Evolutionary conservation across 768 basidiomycete genomes (phyloP).

Genomic region (Russula dissimulans): DNA sequence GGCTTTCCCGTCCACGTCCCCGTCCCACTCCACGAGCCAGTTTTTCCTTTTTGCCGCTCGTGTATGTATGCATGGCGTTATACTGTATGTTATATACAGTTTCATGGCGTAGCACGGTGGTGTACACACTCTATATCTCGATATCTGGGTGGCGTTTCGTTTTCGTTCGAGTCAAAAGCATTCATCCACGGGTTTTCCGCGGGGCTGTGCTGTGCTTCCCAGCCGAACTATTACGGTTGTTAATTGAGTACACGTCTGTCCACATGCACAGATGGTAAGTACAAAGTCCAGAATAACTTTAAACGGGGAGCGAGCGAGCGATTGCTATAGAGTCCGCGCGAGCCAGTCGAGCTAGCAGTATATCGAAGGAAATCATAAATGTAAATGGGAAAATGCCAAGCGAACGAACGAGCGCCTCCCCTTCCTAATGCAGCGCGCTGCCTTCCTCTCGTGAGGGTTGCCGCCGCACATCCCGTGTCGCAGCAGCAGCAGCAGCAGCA

Average conservation of each 20-base stretch:
- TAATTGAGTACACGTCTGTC: constrained; percentile 14
- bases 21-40: too few species aligned
- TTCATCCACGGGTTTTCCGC: constrained; percentile 1
- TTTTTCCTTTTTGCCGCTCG: too few species aligned
- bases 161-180: background rate
- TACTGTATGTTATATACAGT: too few species aligned
- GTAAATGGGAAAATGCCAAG: background rate
- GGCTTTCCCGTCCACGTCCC: too few species aligned
- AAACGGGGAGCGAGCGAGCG: background rate
- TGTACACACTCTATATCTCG: background rate
- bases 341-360: constrained; percentile 1
- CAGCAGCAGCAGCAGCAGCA: background rate
- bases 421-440: background rate
- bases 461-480: constrained; percentile 5
- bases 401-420: background rate
- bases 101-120: too few species aligned
- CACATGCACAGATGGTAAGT: constrained; percentile 10
- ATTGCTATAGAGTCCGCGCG: background rate
- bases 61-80: too few species aligned
- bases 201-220: background rate
- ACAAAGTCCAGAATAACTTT: constrained; percentile 9
- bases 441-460: constrained; percentile 4
- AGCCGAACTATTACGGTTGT: constrained; percentile 3
- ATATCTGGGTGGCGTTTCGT: constrained; percentile 1
- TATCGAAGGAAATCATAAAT: constrained; percentile 10